These are phyloP conservation scores for Chaetoceros tenuissimus DNA, from an alignment of 108 stramenopile species.

Conservation along the genomic window DNA sequence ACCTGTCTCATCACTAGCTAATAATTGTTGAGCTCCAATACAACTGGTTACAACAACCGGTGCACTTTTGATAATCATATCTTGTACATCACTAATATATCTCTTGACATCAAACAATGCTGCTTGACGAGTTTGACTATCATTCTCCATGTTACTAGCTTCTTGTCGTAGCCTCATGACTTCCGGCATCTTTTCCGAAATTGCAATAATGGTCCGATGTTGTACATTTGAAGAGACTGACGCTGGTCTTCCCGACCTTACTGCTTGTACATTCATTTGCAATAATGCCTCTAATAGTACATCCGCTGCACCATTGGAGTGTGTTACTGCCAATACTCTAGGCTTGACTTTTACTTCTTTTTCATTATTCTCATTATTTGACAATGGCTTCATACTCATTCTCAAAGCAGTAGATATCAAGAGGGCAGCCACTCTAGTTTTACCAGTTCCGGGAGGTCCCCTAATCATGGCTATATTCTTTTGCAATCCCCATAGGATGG, in stretches of 20 bases:
- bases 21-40: constrained; percentile 55
- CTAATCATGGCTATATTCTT: constrained; percentile 29
- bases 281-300: constrained; percentile 53
- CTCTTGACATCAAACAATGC: constrained; percentile 25
- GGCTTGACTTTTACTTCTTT: constrained; percentile 5
- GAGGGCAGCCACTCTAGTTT: constrained; percentile 43
- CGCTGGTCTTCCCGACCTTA: constrained; percentile 52
- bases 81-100: constrained; percentile 23
- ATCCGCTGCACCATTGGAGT: constrained; percentile 68
- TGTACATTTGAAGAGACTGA: constrained; percentile 44
- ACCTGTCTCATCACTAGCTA: constrained; percentile 11
- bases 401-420: constrained; percentile 42
- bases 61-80: constrained; percentile 28
- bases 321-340: constrained; percentile 55
- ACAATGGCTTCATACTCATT: constrained; percentile 13
- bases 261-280: constrained; percentile 55
- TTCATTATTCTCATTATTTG: neutral
- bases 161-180: constrained; percentile 26
- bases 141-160: constrained; percentile 12
- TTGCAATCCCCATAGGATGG: constrained; percentile 42
- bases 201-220: constrained; percentile 49
- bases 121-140: constrained; percentile 11
- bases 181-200: constrained; percentile 43
- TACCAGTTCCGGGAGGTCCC: constrained; percentile 56
- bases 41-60: constrained; percentile 63